Conservation (phyloP, 2,329 filamentous ascomycete genomes). For the Fusarium citri region DNA sequence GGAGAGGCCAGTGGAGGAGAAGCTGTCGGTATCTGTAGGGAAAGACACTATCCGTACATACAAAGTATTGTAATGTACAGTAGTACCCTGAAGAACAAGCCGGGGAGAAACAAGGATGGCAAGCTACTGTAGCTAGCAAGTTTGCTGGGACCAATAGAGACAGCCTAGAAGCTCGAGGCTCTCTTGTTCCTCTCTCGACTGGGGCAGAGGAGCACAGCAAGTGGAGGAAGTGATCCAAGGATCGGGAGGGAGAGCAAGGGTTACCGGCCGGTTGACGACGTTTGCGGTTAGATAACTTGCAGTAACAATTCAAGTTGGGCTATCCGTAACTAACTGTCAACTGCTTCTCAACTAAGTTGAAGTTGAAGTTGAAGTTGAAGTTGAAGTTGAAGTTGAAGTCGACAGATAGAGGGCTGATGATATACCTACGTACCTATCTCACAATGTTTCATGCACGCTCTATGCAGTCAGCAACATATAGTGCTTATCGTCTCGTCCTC, state of each 20-base stretch:
- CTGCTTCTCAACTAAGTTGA: not conserved
- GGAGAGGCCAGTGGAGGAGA: not conserved
- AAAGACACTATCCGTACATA: not conserved
- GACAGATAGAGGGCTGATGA: not conserved
- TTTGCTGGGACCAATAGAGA: constrained; percentile 4
- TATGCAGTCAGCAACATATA: not conserved
- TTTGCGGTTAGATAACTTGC: constrained; percentile 37
- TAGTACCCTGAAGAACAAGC: constrained; percentile 5
- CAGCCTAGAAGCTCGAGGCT: not conserved
- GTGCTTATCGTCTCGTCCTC: not conserved
- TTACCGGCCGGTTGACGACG: constrained; percentile 38
- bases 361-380: not conserved
- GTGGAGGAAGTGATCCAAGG: constrained; percentile 34
- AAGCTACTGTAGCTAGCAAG: constrained; percentile 6
- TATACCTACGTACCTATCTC: not conserved
- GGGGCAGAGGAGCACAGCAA: constrained; percentile 17
- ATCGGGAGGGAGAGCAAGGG: constrained; percentile 26
- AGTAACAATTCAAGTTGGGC: constrained; percentile 27
- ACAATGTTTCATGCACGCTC: not conserved
- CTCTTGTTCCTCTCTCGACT: constrained; percentile 1
- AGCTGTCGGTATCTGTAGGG: not conserved
- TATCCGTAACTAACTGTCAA: constrained; percentile 20
- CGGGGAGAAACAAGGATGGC: constrained; percentile 6
- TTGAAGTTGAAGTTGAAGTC: not conserved
- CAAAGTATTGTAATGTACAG: not conserved